Base-by-base conservation (phyloP, 768 basidiomycete species). In the Lactarius pseudohatsudake region DNA sequence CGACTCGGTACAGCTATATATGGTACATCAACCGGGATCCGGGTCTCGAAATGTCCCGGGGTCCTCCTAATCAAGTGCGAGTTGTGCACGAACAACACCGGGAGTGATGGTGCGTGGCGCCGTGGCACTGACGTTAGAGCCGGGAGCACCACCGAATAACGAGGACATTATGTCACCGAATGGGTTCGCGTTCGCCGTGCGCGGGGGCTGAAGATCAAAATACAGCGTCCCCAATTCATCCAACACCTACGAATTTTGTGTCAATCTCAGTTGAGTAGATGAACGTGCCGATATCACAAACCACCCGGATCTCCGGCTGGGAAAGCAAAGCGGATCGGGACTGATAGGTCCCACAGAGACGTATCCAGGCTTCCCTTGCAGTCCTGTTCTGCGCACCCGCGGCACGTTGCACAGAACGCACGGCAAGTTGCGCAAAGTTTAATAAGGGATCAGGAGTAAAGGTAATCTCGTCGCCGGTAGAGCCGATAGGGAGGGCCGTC, bases 381-480 rank as follows among this genome's bases (percentile, higher is more conserved):
- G 81, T 81, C 74, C 88, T 89, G 72, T 87, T 93, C 72, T 86
- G 86, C 20, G 92, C 88, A 3, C 90, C 91, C 64, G 91, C 86
- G 5, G 88, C 89, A 28, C 93, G 85, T 74, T 98, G 96, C 70
- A 92, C 93, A n/a, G 89, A 90, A 61, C 90, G 75, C 13, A 98
- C 85, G 0, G 91, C 93, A 62, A 98, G 84, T 72, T 99, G 97
- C 2, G 90, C 81, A 76, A 96, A 98, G 74, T 97, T 99, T 66
- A 97, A 79, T 7, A 87, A 79, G 0, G 85, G 78, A 69, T 96
- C 91, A 32, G 83, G 84, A 5, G 93, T 95, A 62, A 94, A 79
- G 16, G 84, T 75, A 4, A 97, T 81, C 72, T 95, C 91, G 64
- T 72, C 11, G 77, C 71, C 30, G 78, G 77, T 68, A 81, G 76